A percentile compares a stretch with the other conserved stretches of the same genome.
These are phyloP conservation scores for Chaetomiaceae sp. DNA, from an alignment of 2,329 filamentous ascomycete genomes.

Conservation along the genomic window DNA sequence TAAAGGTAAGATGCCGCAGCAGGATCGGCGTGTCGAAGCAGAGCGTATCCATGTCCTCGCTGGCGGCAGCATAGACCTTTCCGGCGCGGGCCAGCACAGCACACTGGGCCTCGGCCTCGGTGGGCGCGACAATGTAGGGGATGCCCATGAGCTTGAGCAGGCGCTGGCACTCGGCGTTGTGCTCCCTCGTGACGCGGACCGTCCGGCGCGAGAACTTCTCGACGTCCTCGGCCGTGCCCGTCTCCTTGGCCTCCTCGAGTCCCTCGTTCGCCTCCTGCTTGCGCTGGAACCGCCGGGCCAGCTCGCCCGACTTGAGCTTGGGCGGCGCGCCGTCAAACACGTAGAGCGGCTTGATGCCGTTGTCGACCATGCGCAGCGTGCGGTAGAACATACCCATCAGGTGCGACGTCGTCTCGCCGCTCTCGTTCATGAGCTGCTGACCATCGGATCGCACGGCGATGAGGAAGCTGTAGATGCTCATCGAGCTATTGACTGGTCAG, in stretches of 20 bases:
- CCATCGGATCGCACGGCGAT: constrained; percentile 96
- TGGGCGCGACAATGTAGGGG: constrained; percentile 90
- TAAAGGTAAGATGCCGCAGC: constrained; percentile 89
- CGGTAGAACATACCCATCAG: constrained; percentile 99
- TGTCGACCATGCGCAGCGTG: constrained; percentile 95
- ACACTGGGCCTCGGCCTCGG: constrained; percentile 96
- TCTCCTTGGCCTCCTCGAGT: constrained; percentile 94
- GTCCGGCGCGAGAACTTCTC: constrained; percentile 95
- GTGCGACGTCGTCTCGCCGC: constrained; percentile 94
- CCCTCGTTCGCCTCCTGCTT: constrained; percentile 89
- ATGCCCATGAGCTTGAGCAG: constrained; percentile 94
- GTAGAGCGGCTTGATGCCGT: constrained; percentile 96
- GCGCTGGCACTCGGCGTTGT: constrained; percentile 90
- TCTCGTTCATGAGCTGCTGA: constrained; percentile 92
- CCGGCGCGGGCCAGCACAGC: constrained; percentile 82
- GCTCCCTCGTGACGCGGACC: constrained; percentile 90
- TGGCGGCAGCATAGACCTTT: constrained; percentile 94
- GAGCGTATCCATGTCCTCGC: constrained; percentile 97
- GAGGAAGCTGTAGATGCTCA: constrained; percentile 99
- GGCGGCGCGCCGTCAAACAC: constrained; percentile 96
- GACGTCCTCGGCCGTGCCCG: constrained; percentile 91
- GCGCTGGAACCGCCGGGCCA: constrained; percentile 92
- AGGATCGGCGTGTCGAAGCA: constrained; percentile 93
- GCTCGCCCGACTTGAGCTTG: constrained; percentile 94
- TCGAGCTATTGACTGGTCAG: constrained; percentile 50